Evolutionary conservation across 139 green algal species (phyloP), one percentile per base, ranked within the genome.

Genomic region (Eudorina sp.): DNA sequence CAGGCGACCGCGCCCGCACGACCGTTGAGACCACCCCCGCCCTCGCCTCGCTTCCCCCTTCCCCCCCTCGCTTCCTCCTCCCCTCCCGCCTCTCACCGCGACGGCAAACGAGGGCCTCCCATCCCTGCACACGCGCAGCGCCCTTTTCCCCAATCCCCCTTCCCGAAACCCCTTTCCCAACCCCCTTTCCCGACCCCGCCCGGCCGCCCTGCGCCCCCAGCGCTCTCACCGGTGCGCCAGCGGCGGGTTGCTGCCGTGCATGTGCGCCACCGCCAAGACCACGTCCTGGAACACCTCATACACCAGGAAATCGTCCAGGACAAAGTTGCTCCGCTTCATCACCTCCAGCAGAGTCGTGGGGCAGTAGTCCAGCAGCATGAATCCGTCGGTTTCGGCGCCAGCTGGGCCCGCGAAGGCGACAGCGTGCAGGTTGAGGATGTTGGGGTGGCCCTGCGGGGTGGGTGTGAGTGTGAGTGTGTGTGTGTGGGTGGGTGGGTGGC

Each of bases 351-450:
- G 88, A 14, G 84, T 97, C 14, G 90, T 79, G 3, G 92, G 88
- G 89, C 95, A 98, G 64, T 94, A 94, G 83, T 98, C 96, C 21
- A 98, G 88, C 53, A 98, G 89, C 90, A 97, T 92, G 77, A 94
- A 97, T 19, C 92, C 95, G 29, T 97, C 95, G 11, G 93, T 94
- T 78, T 96, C 93, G 18, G 60, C 85, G 31, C 92, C 93, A 27
- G 66, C 40, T 3, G 86, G 86, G 1, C 93, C 95, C 21, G 88
- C 88, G 45, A 96, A 95, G 0, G 95, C 94, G 3, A 94, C 93
- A 0, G 93, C 93, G 55, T 93, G 87, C 81, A 98, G 86, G 0
- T 75, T 92, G 72, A 98, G 86, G 45, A 97, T 90, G 90, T 96
- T 90, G 18, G 94, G 92, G 51, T 94, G 91, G 14, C 90, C 92